Conservation (phyloP, 2,329 filamentous ascomycete genomes). For the Claviceps fusiformis region DNA sequence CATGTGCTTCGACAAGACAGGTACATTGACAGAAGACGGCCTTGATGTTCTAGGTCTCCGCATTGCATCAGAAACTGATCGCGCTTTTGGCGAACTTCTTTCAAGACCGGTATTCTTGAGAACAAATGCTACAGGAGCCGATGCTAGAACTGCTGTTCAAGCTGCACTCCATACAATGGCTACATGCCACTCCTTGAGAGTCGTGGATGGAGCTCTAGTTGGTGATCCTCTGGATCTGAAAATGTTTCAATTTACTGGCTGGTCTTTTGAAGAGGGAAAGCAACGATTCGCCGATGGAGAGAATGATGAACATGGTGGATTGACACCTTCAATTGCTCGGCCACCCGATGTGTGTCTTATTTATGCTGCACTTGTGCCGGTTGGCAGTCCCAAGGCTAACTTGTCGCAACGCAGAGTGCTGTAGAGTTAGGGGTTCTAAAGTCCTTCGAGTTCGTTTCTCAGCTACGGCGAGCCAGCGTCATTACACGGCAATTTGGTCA, state of each 20-base stretch:
- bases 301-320: constrained; percentile 59
- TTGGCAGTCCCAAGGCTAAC: constrained; percentile 9
- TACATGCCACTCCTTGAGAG: constrained; percentile 83
- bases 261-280: constrained; percentile 82
- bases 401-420: constrained; percentile 26
- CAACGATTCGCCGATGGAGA: constrained; percentile 50
- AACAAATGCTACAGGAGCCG: background rate
- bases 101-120: constrained; percentile 29
- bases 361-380: background rate
- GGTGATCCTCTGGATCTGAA: constrained; percentile 93
- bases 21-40: constrained; percentile 93
- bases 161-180: constrained; percentile 89
- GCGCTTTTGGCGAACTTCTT: constrained; percentile 63
- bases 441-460: constrained; percentile 88
- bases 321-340: constrained; percentile 79
- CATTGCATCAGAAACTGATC: constrained; percentile 50
- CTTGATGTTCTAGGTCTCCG: constrained; percentile 84
- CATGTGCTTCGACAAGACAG: constrained; percentile 97
- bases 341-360: constrained; percentile 44
- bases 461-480: constrained; percentile 83
- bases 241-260: constrained; percentile 95
- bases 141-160: constrained; percentile 13
- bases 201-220: constrained; percentile 76
- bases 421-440: constrained; percentile 85
- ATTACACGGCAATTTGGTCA: constrained; percentile 80